Evolutionary conservation across 2,329 filamentous ascomycete genomes (phyloP).

Genomic region (Periconia sp.): DNA sequence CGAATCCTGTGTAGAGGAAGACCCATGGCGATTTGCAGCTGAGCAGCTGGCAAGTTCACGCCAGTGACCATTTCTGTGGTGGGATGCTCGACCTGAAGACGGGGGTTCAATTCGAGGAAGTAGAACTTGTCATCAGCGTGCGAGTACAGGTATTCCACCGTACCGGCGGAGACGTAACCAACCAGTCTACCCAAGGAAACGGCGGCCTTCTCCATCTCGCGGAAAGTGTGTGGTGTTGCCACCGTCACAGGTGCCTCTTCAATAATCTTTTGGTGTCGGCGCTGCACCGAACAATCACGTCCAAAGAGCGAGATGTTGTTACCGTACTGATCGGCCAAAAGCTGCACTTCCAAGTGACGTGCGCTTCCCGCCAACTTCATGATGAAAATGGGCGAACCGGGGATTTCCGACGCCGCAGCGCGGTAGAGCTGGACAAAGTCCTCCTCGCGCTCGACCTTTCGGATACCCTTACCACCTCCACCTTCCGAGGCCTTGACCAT

Average conservation of each 20-base stretch:
- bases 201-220: slow-evolving; percentile 93
- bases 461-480: slow-evolving; percentile 98
- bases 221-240: slow-evolving; percentile 85
- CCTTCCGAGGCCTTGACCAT: slow-evolving; percentile 99
- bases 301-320: slow-evolving; percentile 99
- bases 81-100: slow-evolving; percentile 98
- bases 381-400: slow-evolving; percentile 98
- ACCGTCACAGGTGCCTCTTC: slow-evolving; percentile 98
- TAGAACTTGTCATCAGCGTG: slow-evolving; percentile 98
- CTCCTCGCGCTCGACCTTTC: slow-evolving; percentile 85
- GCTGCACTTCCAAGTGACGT: slow-evolving; percentile 93
- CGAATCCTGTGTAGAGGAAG: slow-evolving; percentile 91
- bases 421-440: slow-evolving; percentile 88
- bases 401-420: slow-evolving; percentile 94
- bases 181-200: slow-evolving; percentile 92
- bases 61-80: slow-evolving; percentile 99
- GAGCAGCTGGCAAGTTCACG: slow-evolving; percentile 93
- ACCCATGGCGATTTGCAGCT: slow-evolving; percentile 99
- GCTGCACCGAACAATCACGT: slow-evolving; percentile 97
- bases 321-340: slow-evolving; percentile 97
- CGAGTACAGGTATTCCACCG: slow-evolving; percentile 98
- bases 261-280: slow-evolving; percentile 99
- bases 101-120: slow-evolving; percentile 97
- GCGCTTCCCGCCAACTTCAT: slow-evolving; percentile 99
- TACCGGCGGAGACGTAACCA: slow-evolving; percentile 97